Conservation (phyloP, 345 rosid species). For the Lepidium didymum region DNA sequence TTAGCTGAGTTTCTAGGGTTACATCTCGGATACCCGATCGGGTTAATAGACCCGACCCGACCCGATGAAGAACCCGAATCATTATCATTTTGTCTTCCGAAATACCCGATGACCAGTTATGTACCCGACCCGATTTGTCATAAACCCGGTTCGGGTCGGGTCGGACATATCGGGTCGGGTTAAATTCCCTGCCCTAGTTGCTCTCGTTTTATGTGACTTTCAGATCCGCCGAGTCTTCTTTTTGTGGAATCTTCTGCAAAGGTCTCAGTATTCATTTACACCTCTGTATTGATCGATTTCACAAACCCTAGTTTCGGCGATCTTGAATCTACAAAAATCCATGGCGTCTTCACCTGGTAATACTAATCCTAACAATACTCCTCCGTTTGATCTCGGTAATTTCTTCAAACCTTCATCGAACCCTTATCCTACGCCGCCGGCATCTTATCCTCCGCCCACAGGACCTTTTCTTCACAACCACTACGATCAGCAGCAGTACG, state of each 20-base stretch:
- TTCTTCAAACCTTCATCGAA: slow-evolving; percentile 39
- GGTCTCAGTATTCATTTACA: background rate
- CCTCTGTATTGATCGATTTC: slow-evolving; percentile 4
- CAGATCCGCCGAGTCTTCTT: slow-evolving; percentile 27
- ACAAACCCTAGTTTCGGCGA: slow-evolving; percentile 22
- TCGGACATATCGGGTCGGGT: no score
- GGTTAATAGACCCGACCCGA: no score
- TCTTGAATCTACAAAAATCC: slow-evolving; percentile 11
- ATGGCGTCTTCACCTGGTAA: slow-evolving; percentile 50
- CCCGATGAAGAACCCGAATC: no score
- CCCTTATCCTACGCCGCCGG: slow-evolving; percentile 36
- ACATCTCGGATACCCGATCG: no score
- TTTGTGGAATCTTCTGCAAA: background rate
- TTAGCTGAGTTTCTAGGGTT: no score
- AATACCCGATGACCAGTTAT: no score
- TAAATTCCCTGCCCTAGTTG: no score
- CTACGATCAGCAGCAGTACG: slow-evolving; percentile 39
- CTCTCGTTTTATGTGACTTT: slow-evolving; percentile 1
- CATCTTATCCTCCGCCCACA: slow-evolving; percentile 58
- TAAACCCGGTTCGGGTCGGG: no score
- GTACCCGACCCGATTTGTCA: no score
- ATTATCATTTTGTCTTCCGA: no score
- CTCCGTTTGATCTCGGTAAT: slow-evolving; percentile 36
- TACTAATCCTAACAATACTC: slow-evolving; percentile 32
- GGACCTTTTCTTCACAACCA: slow-evolving; percentile 40